Base-by-base conservation (phyloP, 129 eudicot species). In the Flaveria bidentis region DNA sequence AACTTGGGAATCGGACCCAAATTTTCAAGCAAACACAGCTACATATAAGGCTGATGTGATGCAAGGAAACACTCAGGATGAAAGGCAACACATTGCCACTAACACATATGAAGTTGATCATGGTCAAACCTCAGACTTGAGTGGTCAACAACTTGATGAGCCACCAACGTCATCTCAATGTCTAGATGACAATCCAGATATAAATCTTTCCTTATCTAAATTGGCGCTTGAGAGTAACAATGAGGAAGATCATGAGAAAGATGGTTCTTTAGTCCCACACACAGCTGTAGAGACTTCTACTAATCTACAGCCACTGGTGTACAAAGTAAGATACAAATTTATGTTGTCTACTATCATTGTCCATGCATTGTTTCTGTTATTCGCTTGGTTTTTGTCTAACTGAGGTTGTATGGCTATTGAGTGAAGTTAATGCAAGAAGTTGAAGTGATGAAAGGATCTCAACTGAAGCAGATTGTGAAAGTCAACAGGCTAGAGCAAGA, bases 361-460 rank as follows among this genome's bases (percentile, higher is more conserved):
- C 15, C 46, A 5, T 69, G n/a, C 47, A 2, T 36, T 52, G 39
- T 46, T 16, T 39, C 16, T 50, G 8, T 51, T 52, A 56, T 22
- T 18, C 4, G 20, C 9, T 50, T 6, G n/a, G 26, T 74, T 76
- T 9, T 55, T 65, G 58, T 41, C 61, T 58, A 42, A 25, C 44
- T 41, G 18, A 73, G 20, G 3, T 64, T 18, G 15, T 55, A 56
- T 47, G 77, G 51, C 9, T 76, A 36, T 17, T 20, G 46, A 47
- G 22, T 83, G 71, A 76, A 88, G 97, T 72, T 91, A 58, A 47
- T 68, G 64, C 83, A 67, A 83, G 90, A 85, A 82, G 47, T 91
- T 67, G 84, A 82, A 68, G 75, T n/a, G 11, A 39, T 92, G 87
- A 92, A 89, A 82, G 76, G 62, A 51, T 55, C 78, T 41, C 88